Evolutionary conservation across 2,329 filamentous ascomycete genomes (phyloP), one percentile per base, ranked within the genome.

Genomic region (Trichophyton schoenleinii): DNA sequence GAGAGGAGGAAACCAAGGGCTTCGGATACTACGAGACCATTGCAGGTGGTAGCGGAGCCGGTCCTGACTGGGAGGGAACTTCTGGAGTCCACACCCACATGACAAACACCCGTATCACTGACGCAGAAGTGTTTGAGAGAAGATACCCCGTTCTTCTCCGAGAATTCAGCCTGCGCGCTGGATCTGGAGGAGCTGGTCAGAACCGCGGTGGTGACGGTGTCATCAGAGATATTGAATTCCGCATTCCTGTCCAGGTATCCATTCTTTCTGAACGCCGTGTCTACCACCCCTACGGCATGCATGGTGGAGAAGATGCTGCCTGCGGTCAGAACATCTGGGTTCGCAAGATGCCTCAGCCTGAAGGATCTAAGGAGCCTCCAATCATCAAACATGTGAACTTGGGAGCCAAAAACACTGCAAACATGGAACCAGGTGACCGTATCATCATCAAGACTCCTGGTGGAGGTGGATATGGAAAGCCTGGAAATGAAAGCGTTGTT

Each of bases 21-120:
- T 90, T 90, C 68, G 87, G 87, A 9, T 91, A 91, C 75, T 89
- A 90, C 71, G 89, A 94, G 73, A 92, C 88, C 4, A 91, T 94
- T 64, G 86, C 87, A 0, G 88, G 89, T 44, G 89, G 89, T 0
- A 84, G 81, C 44, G 88, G 88, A 31, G 89, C 88, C 0, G 88
- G 88, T 0, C 81, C 85, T 0, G 78, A 79, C 13, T 91, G 88
- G 88, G 78, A 87, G 63, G 88, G 88, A 42, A 86, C 87, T 9
- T 83, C 79, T 59, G 88, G 87, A 15, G 87, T 91, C n/a, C 87
- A 92, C 70, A 87, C 83, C 1, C 87, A 92, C 74, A 91, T 91
- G 87, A 92, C 89, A 5, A 94, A 94, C 71, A 92, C 88, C 2
- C 81, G 88, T 13, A 92, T 91, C 69, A 91, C 88, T 0, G 89